These are phyloP conservation scores for Trichoderma afroharzianum DNA, from an alignment of 2,329 filamentous ascomycete species.

Conservation along the genomic window DNA sequence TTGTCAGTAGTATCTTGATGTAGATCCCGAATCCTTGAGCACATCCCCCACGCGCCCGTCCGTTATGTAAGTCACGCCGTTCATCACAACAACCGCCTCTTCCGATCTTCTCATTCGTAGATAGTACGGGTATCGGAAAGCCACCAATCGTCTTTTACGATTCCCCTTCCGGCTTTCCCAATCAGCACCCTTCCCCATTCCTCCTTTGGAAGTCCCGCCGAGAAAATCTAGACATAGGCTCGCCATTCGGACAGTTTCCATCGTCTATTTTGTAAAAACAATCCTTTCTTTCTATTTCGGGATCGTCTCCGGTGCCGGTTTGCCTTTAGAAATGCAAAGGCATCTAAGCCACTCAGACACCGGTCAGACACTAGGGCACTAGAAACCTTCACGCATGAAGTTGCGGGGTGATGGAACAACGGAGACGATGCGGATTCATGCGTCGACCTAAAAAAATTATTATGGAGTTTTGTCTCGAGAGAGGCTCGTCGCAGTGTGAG, in stretches of 20 bases:
- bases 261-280: not conserved
- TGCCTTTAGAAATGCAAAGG: not conserved
- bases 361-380: not conserved
- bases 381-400: not conserved
- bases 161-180: not conserved
- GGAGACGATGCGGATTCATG: not conserved
- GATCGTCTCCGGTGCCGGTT: not conserved
- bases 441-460: not conserved
- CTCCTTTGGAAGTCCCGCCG: not conserved
- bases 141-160: slow-evolving; percentile 14
- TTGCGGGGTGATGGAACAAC: not conserved
- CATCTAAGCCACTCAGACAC: not conserved
- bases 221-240: not conserved
- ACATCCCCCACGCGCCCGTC: not conserved
- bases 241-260: not conserved
- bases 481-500: not conserved
- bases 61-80: not conserved
- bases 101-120: too few species aligned
- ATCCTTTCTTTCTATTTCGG: not conserved
- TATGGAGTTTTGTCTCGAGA: not conserved
- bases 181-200: not conserved
- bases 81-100: not conserved
- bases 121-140: not conserved
- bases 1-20: not conserved
- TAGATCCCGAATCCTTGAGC: slow-evolving; percentile 1